A percentile compares a stretch with the other conserved stretches of the same genome.
Evolutionary conservation across 192 early-diverging fungal species (phyloP).

Genomic region (Jimgerdemannia lactiflua): DNA sequence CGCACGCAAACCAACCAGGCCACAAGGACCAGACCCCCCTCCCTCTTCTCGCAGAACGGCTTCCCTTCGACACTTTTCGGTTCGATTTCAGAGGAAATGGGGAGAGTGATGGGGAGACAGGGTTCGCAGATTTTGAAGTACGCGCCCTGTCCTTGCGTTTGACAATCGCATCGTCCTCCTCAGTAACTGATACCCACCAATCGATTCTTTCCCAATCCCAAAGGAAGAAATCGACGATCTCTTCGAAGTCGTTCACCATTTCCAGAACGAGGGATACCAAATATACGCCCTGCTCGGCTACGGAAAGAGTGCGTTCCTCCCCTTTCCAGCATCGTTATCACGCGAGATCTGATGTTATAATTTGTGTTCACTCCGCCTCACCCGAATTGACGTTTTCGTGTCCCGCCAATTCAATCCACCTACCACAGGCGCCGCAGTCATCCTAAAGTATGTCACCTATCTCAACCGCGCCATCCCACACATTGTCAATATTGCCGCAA

Average conservation of each 20-base stretch:
- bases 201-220: neutral
- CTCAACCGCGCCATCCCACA: neutral
- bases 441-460: neutral
- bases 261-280: slow-evolving; percentile 26
- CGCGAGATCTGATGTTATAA: too few relatives aligned
- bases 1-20: slow-evolving; percentile 1
- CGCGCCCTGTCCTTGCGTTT: slow-evolving; percentile 9
- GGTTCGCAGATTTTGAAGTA: slow-evolving; percentile 22
- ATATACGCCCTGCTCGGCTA: slow-evolving; percentile 26
- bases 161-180: neutral
- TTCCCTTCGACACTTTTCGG: slow-evolving; percentile 30
- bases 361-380: too few relatives aligned
- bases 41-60: slow-evolving; percentile 19
- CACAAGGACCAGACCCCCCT: slow-evolving; percentile 34
- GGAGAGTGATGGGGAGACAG: slow-evolving; percentile 26
- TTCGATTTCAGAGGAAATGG: slow-evolving; percentile 38
- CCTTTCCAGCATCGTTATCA: too few relatives aligned
- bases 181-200: neutral
- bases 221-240: neutral
- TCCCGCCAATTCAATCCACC: too few relatives aligned
- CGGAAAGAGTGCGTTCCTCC: neutral
- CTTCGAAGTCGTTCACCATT: slow-evolving; percentile 4
- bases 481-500: neutral
- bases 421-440: neutral
- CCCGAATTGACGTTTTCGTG: too few relatives aligned